phyloP scores from a whole-genome alignment of 1,284 basidiomycete genomes.

The Heterobasidion occidentale region DNA sequence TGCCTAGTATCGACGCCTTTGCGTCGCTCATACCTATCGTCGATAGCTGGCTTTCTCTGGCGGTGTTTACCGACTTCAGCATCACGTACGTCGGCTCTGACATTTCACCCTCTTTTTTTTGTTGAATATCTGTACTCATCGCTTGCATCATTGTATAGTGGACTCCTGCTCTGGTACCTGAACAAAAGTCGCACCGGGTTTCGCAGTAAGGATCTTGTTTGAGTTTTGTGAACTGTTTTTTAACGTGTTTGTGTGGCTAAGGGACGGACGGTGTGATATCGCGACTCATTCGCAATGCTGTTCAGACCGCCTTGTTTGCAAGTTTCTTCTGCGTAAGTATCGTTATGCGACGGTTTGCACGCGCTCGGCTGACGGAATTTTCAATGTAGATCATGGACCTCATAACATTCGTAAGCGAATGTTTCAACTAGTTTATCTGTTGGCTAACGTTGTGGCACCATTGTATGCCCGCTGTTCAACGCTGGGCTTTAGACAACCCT shows the following conservation, averaged over 20 bases:
- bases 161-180: background rate
- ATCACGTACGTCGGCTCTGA: slow-evolving; percentile 10
- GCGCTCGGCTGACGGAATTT: background rate
- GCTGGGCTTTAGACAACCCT: slow-evolving; percentile 4
- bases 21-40: slow-evolving; percentile 11
- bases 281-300: slow-evolving; percentile 18
- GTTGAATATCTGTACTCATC: background rate
- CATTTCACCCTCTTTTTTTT: too few species aligned
- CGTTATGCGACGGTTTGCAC: background rate
- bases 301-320: slow-evolving; percentile 21
- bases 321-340: slow-evolving; percentile 16
- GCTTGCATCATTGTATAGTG: background rate
- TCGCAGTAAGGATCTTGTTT: background rate
- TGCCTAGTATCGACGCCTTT: slow-evolving; percentile 10
- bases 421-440: background rate
- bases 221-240: background rate
- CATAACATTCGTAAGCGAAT: slow-evolving; percentile 5
- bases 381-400: slow-evolving; percentile 8
- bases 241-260: background rate
- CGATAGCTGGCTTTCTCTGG: slow-evolving; percentile 13
- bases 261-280: slow-evolving; percentile 20
- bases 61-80: slow-evolving; percentile 10
- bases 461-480: background rate
- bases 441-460: background rate
- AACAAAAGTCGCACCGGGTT: background rate